A percentile compares a stretch with the other conserved stretches of the same genome.
phyloP scores from a whole-genome alignment of 306 rosid species.

The Dryas alaskensis region DNA sequence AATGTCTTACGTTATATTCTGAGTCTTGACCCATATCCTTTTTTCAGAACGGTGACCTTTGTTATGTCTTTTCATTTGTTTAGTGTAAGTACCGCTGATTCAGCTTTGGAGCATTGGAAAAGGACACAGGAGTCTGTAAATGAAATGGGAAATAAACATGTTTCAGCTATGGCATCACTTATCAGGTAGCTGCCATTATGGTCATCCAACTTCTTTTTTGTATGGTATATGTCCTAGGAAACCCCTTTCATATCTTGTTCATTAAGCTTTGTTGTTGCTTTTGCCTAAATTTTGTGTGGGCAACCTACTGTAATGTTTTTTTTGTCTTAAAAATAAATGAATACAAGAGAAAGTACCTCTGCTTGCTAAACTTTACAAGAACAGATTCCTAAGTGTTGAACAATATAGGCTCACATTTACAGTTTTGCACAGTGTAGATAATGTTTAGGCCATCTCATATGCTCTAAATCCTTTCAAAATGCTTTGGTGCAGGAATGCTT shows the following conservation, averaged over 20 bases:
- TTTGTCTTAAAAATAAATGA: not conserved
- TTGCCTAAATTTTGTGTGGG: not conserved
- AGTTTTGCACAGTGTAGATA: not conserved
- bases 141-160: conserved; percentile 58
- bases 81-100: conserved; percentile 58
- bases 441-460: not conserved
- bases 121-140: conserved; percentile 58
- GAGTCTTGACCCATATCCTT: conserved; percentile 5
- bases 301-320: not conserved
- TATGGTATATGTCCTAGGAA: not conserved
- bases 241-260: not conserved
- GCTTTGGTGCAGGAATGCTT: conserved; percentile 51
- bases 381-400: not conserved
- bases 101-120: conserved; percentile 56
- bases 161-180: conserved; percentile 48
- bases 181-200: conserved; percentile 55
- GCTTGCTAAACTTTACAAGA: not conserved
- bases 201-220: too few species aligned
- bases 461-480: conserved; percentile 12
- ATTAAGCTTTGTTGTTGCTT: not conserved
- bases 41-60: not conserved
- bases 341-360: not conserved
- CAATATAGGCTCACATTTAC: not conserved
- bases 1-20: not conserved
- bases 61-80: conserved; percentile 9